phyloP scores from a whole-genome alignment of 345 rosid genomes.

The Populus deltoides region DNA sequence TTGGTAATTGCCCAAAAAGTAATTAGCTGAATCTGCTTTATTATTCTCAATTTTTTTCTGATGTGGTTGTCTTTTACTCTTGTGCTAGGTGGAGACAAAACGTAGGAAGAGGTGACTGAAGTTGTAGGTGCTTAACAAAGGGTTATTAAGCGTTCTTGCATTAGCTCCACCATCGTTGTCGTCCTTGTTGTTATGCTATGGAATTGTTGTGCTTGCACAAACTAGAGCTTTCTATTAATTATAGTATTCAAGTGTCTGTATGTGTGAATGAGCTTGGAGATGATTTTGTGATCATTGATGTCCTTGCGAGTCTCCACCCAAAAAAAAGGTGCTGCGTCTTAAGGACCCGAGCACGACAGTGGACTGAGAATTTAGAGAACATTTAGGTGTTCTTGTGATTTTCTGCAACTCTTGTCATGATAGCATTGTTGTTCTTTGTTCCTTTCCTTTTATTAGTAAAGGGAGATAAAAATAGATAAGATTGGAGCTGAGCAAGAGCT shows the following conservation, averaged over 20 bases:
- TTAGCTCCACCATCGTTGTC: slow-evolving; percentile 19
- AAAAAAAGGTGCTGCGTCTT: background rate
- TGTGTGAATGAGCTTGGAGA: slow-evolving; percentile 23
- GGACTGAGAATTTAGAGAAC: slow-evolving; percentile 2
- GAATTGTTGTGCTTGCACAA: slow-evolving; percentile 37
- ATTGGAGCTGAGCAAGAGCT: background rate
- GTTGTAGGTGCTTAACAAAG: slow-evolving; percentile 5
- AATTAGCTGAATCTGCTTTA: background rate
- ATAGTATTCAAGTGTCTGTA: slow-evolving; percentile 8
- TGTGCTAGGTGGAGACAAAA: slow-evolving; percentile 59
- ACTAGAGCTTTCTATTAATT: slow-evolving; percentile 16
- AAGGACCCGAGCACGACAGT: background rate
- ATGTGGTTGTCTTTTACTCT: background rate
- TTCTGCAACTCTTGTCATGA: background rate
- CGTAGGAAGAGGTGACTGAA: slow-evolving; percentile 58
- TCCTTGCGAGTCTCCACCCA: slow-evolving; percentile 8
- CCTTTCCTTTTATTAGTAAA: background rate
- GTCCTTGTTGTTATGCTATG: background rate
- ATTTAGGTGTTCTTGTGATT: background rate
- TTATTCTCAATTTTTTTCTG: background rate
- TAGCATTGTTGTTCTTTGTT: background rate
- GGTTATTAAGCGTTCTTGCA: slow-evolving; percentile 31
- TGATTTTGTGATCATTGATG: slow-evolving; percentile 3
- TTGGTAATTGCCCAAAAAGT: background rate
- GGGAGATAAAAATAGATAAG: background rate